These are phyloP conservation scores for Porphyrellus cyaneotinctus DNA, from an alignment of 768 basidiomycete species.

Conservation along the genomic window DNA sequence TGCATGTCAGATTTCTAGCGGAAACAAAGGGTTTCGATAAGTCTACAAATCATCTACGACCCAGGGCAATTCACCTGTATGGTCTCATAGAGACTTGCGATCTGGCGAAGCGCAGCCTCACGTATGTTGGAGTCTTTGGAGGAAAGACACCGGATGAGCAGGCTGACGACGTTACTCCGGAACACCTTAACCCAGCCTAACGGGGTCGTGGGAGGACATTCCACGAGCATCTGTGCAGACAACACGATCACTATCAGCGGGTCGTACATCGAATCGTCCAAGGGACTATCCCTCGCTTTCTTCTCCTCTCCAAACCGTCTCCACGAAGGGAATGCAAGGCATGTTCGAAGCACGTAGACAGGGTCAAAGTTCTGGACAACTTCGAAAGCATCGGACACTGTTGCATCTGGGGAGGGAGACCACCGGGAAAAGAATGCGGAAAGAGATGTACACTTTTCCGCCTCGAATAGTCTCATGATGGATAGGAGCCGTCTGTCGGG, in stretches of 20 bases:
- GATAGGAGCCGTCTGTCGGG: conserved; percentile 67
- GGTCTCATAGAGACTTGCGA: conserved; percentile 55
- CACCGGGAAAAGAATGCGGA: conserved; percentile 62
- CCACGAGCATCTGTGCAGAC: conserved; percentile 60
- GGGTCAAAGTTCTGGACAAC: conserved; percentile 71
- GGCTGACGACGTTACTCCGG: conserved; percentile 69
- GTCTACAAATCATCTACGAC: too few relatives aligned
- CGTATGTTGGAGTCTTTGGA: conserved; percentile 60
- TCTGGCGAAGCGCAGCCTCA: conserved; percentile 53
- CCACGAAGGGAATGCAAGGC: conserved; percentile 66
- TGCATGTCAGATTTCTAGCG: conserved; percentile 61
- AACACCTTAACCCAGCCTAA: conserved; percentile 82
- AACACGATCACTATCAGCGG: conserved; percentile 71
- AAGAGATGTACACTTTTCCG: conserved; percentile 60
- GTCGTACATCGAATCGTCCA: conserved; percentile 61
- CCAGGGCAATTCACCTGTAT: conserved; percentile 53
- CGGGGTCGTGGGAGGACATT: conserved; percentile 52
- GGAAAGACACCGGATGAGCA: conserved; percentile 71
- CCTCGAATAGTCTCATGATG: conserved; percentile 77
- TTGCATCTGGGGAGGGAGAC: conserved; percentile 46
- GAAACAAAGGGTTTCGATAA: background rate
- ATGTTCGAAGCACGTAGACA: conserved; percentile 62
- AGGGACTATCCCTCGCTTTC: conserved; percentile 15
- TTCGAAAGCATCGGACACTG: conserved; percentile 52
- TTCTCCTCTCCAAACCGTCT: conserved; percentile 44